phyloP scores from a whole-genome alignment of 345 rosid genomes.

The Aquilaria sinensis region DNA sequence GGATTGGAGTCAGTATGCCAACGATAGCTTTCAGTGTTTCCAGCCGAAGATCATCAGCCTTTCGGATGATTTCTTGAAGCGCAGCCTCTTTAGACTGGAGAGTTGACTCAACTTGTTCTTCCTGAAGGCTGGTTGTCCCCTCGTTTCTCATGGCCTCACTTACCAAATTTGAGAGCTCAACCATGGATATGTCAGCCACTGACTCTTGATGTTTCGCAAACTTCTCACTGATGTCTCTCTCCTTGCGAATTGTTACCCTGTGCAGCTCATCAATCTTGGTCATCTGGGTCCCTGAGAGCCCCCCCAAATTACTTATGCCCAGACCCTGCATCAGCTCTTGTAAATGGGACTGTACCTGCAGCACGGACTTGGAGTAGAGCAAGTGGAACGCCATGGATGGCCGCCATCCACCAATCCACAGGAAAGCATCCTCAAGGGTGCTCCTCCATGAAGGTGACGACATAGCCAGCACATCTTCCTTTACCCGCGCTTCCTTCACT shows the following conservation, averaged over 20 bases:
- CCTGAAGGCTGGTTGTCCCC: background rate
- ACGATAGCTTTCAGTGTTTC: conserved; percentile 25
- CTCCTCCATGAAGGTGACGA: conserved; percentile 42
- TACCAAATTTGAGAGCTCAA: conserved; percentile 30
- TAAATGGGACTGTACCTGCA: conserved; percentile 30
- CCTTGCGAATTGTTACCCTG: conserved; percentile 18
- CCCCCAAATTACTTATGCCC: conserved; percentile 29
- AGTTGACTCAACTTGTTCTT: conserved; percentile 18
- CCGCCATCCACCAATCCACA: conserved; percentile 56
- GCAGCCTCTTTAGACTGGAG: conserved; percentile 23
- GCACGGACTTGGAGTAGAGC: conserved; percentile 42
- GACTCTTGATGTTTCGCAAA: conserved; percentile 37
- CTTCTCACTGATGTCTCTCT: conserved; percentile 31
- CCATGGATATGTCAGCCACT: conserved; percentile 38
- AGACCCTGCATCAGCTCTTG: conserved; percentile 26
- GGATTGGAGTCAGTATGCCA: conserved; percentile 22
- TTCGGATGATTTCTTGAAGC: conserved; percentile 19
- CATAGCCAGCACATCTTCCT: conserved; percentile 25
- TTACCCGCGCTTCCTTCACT: conserved; percentile 27
- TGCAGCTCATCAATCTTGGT: conserved; percentile 29
- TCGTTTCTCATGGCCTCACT: conserved; percentile 16
- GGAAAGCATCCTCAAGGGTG: conserved; percentile 36
- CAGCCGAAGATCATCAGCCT: conserved; percentile 41
- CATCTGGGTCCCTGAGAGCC: conserved; percentile 24
- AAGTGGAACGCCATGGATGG: conserved; percentile 46